Evolutionary conservation across 805 yeast species (phyloP), one percentile per base, ranked within the genome.

Genomic region (Sugiyamaella smithiae): DNA sequence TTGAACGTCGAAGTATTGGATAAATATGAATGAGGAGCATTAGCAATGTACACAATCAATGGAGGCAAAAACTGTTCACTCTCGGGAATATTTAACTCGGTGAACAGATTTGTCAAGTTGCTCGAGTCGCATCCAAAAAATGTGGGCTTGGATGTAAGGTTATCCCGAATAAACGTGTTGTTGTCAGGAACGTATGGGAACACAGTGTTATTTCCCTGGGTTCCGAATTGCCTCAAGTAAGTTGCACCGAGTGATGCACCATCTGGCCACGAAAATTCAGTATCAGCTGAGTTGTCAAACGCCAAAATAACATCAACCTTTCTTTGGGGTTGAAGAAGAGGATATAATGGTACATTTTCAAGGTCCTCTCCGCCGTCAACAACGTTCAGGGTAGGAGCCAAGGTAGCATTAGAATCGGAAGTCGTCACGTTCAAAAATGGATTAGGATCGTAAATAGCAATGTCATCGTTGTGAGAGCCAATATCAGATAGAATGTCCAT

Each of bases 171-270:
- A 64, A 87, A 84, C 0, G 89, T 76, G 38, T 73, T 67, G 23
- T 64, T 68, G 62, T 81, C 90, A 9, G 96, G 96, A 47, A 88
- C 90, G 57, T 84, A 78, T 7, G 96, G 95, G 74, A 85, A 85
- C 2, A 83, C 71, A 23, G 85, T 77, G 43, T 79, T 78, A 54
- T 75, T 72, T 24, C 82, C 83, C 56, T 76, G 75, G 16, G 55
- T 32, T 2, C 57, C 50, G 56, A 80, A 82, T 66, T 83, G 88
- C 55, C 89, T 73, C 52, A 71, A 68, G 59, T 76, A 84, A 9
- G 86, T 77, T 40, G 64, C 60, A 19, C 73, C 75, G 46, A 85
- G 60, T 1, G 89, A 75, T 3, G 79, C 57, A 43, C 90, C 91
- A 59, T 78, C 74, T 28, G 93, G 91, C 86, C 88, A 85, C 14